Base-by-base conservation (phyloP, 169 alveolate genomes). In the Plasmodium gaboni region DNA sequence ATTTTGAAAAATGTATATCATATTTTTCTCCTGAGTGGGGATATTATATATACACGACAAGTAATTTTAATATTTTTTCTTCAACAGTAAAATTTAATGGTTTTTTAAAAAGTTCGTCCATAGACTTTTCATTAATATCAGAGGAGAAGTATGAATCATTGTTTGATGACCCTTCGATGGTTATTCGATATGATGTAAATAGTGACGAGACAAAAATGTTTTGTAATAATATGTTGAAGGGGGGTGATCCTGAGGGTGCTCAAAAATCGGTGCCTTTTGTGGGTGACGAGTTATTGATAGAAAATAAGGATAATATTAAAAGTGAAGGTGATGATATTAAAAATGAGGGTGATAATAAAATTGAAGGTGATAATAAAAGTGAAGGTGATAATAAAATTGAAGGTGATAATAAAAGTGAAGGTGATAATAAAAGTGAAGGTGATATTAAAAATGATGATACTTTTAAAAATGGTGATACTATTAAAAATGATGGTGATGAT, bases 21-120 rank as follows among this genome's bases (percentile, higher is more conserved):
- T 8, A 26, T 2, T 85, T 85, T 60, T 69, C 87, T 50, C 92
- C 92, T 1, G 92, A 85, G 13, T 85, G 92, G 92, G 92, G 92
- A 7, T 85, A 70, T 24, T 85, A 85, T 57, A 85, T 85, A 26
- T 85, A 85, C 17, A 38, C 87, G 0, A 85, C 92, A 10, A 85
- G 87, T 57, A 85, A 85, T 44, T 85, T 69, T 51, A 85, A 85
- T 38, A 85, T 85, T 17, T 85, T 85, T 48, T 67, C 92, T 2
- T 70, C 69, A 3, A 70, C 12, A 2, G 55, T 85, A 2, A 69
- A 85, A 50, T 85, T 59, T 60, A 85, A 85, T 22, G 92, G 92
- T 2, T 85, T 85, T 50, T 60, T 85, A 63, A 85, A 85, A 70
- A 59, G 38, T 12, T 38, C 46, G 2, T 12, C 15, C 7, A 9